These are phyloP conservation scores for Nemania sp. DNA, from an alignment of 2,329 filamentous ascomycete genomes.

Conservation along the genomic window DNA sequence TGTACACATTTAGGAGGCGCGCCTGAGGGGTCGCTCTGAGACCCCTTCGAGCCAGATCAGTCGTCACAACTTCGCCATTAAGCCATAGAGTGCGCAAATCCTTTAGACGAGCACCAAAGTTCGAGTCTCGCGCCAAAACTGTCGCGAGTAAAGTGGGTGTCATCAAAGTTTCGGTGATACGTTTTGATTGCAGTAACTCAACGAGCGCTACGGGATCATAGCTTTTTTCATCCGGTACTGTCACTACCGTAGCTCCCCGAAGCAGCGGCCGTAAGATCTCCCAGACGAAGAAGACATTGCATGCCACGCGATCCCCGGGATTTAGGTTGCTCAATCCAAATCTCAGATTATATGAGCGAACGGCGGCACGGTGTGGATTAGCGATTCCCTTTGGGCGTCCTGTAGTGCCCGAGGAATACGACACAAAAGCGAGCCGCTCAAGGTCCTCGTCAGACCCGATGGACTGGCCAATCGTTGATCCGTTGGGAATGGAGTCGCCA, in stretches of 20 bases:
- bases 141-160: conserved; percentile 78
- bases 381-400: conserved; percentile 78
- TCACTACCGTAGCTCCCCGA: conserved; percentile 74
- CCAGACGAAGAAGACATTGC: conserved; percentile 88
- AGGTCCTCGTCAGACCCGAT: conserved; percentile 68
- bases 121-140: conserved; percentile 69
- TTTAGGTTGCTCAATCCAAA: conserved; percentile 70
- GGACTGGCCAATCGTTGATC: conserved; percentile 48
- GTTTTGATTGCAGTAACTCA: conserved; percentile 66
- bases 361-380: conserved; percentile 74
- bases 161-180: conserved; percentile 80
- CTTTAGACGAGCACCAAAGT: conserved; percentile 65
- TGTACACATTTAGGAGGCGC: conserved; percentile 78
- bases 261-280: conserved; percentile 78
- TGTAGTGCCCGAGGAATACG: conserved; percentile 77
- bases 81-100: conserved; percentile 74
- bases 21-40: conserved; percentile 68
- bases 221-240: conserved; percentile 74
- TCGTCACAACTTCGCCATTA: conserved; percentile 81
- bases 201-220: conserved; percentile 77
- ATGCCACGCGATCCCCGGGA: conserved; percentile 78
- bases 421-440: conserved; percentile 77
- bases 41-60: conserved; percentile 71
- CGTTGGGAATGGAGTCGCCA: conserved; percentile 30
- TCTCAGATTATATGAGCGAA: conserved; percentile 73